Conservation (phyloP, 2,329 filamentous ascomycete species). For the Thelonectria discophora region DNA sequence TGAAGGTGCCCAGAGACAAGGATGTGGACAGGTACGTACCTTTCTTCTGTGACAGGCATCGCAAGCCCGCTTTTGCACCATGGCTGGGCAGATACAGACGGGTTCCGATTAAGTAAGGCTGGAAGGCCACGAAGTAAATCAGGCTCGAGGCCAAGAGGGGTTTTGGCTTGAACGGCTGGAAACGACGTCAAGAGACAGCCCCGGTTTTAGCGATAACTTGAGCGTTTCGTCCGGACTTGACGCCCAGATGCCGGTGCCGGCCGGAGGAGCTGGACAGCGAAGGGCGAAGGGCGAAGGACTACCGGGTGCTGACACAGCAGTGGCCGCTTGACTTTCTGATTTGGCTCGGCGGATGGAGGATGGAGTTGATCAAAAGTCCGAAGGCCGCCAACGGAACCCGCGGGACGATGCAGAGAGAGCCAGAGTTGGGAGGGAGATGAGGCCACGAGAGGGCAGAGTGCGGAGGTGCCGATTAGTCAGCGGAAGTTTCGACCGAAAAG, state of each 20-base stretch:
- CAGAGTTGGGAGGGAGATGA: no score
- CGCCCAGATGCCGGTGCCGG: background rate
- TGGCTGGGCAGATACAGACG: background rate
- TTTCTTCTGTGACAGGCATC: slow-evolving; percentile 25
- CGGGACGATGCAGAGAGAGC: background rate
- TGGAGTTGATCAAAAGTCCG: slow-evolving; percentile 13
- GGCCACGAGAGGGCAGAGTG: background rate
- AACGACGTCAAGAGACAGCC: background rate
- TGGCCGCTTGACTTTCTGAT: background rate
- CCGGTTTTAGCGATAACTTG: background rate
- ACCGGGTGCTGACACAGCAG: background rate
- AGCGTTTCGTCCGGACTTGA: background rate
- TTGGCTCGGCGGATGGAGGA: background rate
- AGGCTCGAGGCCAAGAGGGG: slow-evolving; percentile 3
- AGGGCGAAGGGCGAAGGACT: no score
- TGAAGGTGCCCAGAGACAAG: background rate
- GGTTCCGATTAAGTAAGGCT: slow-evolving; percentile 19
- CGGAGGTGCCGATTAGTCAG: slow-evolving; percentile 17
- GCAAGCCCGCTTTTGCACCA: slow-evolving; percentile 22
- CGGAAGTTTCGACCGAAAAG: slow-evolving; percentile 4
- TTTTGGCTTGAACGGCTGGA: background rate
- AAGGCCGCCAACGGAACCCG: slow-evolving; percentile 13
- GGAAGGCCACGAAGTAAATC: slow-evolving; percentile 3
- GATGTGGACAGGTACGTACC: slow-evolving; percentile 13
- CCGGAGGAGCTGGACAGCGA: slow-evolving; percentile 1